A percentile compares a stretch with the other conserved stretches of the same genome.
Conservation (phyloP, 2,329 filamentous ascomycete species). For the Penicillium italicum region DNA sequence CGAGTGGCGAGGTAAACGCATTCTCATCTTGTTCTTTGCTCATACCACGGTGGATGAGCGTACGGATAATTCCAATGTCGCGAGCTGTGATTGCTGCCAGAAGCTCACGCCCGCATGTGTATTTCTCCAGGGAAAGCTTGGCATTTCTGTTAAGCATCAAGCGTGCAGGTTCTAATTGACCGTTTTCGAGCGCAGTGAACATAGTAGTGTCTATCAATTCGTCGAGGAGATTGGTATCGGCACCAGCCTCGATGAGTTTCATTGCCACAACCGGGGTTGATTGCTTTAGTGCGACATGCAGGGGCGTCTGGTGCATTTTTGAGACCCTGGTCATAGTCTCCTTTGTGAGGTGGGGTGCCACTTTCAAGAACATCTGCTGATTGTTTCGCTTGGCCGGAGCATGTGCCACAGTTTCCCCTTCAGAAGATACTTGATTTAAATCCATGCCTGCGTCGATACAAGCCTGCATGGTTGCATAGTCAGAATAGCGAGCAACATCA, state of each 20-base stretch:
- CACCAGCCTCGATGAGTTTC: neutral
- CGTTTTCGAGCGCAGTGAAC: neutral
- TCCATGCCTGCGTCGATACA: too few relatives aligned
- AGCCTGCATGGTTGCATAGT: too few relatives aligned
- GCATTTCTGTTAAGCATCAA: neutral
- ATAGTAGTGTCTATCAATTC: neutral
- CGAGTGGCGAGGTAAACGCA: neutral
- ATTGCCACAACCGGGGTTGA: neutral
- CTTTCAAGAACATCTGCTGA: too few relatives aligned
- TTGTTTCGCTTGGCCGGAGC: too few relatives aligned
- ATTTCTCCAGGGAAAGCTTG: too few relatives aligned
- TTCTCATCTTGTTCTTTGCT: neutral
- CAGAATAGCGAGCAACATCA: too few relatives aligned
- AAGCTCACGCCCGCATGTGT: neutral
- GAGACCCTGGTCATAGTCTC: too few relatives aligned
- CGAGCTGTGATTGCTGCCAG: neutral
- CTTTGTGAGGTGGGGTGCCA: too few relatives aligned
- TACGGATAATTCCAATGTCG: too few relatives aligned
- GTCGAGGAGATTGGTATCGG: neutral
- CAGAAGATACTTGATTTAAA: too few relatives aligned
- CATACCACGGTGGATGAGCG: neutral
- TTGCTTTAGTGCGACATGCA: neutral
- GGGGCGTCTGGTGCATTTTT: too few relatives aligned
- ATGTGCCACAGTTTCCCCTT: too few relatives aligned
- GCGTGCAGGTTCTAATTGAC: neutral